Evolutionary conservation across 169 alveolate genomes (phyloP).

Genomic region (Eimeria acervulina): DNA sequence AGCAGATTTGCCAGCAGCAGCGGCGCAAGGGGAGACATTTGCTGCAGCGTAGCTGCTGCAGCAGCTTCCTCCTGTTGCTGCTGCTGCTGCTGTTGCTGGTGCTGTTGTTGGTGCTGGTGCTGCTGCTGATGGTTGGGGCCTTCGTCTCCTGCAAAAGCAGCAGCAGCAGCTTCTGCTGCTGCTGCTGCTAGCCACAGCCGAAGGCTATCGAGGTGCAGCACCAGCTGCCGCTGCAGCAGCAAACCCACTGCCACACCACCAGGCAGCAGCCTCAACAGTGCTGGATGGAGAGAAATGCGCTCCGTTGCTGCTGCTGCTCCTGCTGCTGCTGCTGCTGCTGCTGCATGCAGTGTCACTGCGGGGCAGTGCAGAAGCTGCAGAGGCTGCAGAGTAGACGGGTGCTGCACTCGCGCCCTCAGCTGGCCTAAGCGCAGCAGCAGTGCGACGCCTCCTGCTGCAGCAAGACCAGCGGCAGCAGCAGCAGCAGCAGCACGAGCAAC

Average conservation of each 20-base stretch:
- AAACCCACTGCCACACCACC: slow-evolving; percentile 29
- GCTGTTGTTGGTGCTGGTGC: not conserved
- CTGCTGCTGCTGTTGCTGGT: slow-evolving; percentile 39
- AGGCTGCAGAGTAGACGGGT: slow-evolving; percentile 44
- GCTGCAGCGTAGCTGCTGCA: slow-evolving; percentile 46
- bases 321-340: slow-evolving; percentile 45
- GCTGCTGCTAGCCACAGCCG: slow-evolving; percentile 68
- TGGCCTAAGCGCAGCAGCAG: slow-evolving; percentile 25
- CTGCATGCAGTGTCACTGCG: slow-evolving; percentile 26
- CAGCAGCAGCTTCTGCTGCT: slow-evolving; percentile 57
- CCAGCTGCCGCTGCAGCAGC: slow-evolving; percentile 75
- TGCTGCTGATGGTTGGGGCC: not conserved
- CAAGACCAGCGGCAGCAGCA: slow-evolving; percentile 42
- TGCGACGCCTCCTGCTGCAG: slow-evolving; percentile 46
- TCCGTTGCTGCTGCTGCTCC: slow-evolving; percentile 47
- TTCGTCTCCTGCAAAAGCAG: not conserved
- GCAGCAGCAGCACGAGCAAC: slow-evolving; percentile 19
- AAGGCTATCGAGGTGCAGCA: slow-evolving; percentile 44
- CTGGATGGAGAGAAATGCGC: slow-evolving; percentile 18
- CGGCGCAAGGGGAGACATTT: slow-evolving; percentile 44
- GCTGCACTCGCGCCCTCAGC: slow-evolving; percentile 69
- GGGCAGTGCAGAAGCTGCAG: slow-evolving; percentile 58
- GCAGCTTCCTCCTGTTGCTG: not conserved
- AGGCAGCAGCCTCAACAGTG: slow-evolving; percentile 11
- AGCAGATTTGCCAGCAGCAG: slow-evolving; percentile 47